Base-by-base conservation (phyloP, 176 grass and related monocot species). In the Miscanthus lutarioriparius region DNA sequence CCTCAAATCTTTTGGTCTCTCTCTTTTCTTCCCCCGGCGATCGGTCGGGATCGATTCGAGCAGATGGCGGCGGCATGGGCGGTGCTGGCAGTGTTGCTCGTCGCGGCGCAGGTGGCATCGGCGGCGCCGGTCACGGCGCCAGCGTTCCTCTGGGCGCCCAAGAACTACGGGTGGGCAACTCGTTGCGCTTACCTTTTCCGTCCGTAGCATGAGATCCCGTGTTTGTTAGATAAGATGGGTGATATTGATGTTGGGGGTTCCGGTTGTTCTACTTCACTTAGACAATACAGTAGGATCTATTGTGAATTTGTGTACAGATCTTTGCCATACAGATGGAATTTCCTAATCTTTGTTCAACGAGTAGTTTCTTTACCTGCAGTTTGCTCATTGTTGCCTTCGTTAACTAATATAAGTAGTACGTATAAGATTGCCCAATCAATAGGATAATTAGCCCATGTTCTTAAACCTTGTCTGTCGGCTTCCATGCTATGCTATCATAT, bases 61-160 rank as follows among this genome's bases (percentile, higher is more conserved):
- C 79, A 86, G 75, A 92, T 92, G 86, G 83, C 79, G 51, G 59
- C 86, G 27, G 41, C 62, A 10, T 86, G 75, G 83, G 53, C 43
- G 69, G 47, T 47, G 49, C 38, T 88, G 74, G 86, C 79, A 41
- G 51, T 32, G 86, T n/a, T 83, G 86, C 75, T 89, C 10, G 26
- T 70, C 11, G 40, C 63, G 8, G 79, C 51, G 64, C 83, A 68
- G 69, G 19, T 37, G 74, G 74, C 27, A 20, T 51, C 84, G 2
- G 80, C 48, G 63, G 67, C 61, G 16, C 63, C 75, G 23, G 74
- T 62, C 56, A 84, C 75, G 26, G 88, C 80, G 79, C 94, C 94
- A 13, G 91, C 94, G 39, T 96, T 96, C 87, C 86, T 96, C 67
- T 95, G 93, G 93, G 86, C 90, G 25, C 90, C 85, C 32, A 76